phyloP scores from a whole-genome alignment of 371 early-diverging fungal species.

The Rhizomucor pusillus region DNA sequence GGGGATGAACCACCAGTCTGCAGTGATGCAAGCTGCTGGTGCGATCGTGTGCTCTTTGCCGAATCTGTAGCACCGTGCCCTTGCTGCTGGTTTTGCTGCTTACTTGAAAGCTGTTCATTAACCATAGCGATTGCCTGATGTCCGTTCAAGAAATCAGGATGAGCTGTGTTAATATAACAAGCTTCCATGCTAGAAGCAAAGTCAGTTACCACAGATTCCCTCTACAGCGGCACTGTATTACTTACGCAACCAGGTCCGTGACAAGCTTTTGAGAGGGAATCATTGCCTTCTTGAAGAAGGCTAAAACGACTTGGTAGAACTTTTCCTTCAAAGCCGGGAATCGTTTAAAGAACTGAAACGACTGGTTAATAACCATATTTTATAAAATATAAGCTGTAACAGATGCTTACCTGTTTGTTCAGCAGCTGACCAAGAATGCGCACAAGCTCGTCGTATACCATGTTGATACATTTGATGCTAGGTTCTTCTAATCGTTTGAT shows the following conservation, averaged over 20 bases:
- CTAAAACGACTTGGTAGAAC: constrained; percentile 87
- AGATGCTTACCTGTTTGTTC: constrained; percentile 72
- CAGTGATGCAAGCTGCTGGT: constrained; percentile 39
- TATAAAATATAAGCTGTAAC: no score
- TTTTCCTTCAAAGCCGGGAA: constrained; percentile 93
- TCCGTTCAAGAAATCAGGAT: constrained; percentile 97
- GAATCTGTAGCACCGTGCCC: constrained; percentile 4
- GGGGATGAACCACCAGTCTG: constrained; percentile 13
- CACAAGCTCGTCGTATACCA: constrained; percentile 96
- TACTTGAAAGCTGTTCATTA: constrained; percentile 74
- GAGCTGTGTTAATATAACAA: constrained; percentile 96
- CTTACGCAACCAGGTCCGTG: constrained; percentile 80
- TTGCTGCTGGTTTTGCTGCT: constrained; percentile 16
- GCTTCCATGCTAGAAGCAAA: constrained; percentile 74
- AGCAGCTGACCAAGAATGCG: constrained; percentile 90
- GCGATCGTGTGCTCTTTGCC: constrained; percentile 5
- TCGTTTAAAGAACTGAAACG: constrained; percentile 89
- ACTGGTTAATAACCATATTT: no score
- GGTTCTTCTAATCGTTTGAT: constrained; percentile 97
- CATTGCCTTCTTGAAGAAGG: constrained; percentile 87
- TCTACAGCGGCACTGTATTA: constrained; percentile 1
- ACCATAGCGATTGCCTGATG: constrained; percentile 94
- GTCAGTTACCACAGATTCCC: not conserved
- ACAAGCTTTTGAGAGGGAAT: constrained; percentile 93
- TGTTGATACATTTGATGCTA: constrained; percentile 86